Evolutionary conservation across 768 basidiomycete species (phyloP), one percentile per base, ranked within the genome.

Genomic region (Boletus edulis): DNA sequence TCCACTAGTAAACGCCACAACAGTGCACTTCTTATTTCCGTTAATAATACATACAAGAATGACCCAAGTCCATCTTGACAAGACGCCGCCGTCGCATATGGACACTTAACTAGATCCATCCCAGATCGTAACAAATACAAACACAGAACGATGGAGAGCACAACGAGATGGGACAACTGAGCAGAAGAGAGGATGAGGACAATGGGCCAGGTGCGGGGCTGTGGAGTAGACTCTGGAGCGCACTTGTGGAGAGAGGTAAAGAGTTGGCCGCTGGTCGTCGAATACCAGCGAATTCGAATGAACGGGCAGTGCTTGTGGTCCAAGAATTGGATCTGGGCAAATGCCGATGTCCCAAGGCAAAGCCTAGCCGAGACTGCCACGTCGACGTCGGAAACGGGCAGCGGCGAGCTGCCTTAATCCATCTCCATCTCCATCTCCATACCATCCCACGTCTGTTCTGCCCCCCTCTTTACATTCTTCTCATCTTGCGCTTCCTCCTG

Each of bases 351-450:
- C 27, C 38, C 27, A 22, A 18, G 27, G 27, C 27, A 29, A 27
- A 29, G 8, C 24, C 24, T 24, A 24, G 24, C 27, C 27, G 27
- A 9, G 27, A 29, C 27, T 29, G 27, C 27, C 27, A 27, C 14
- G 34, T 15, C 38, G 35, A 40, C 40, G 11, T 24, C 29, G 29
- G 14, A 46, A 15, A 15, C 3, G 24, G 17, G 20, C 12, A 17
- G 24, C n/a, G 8, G 18, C 27, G 13, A 34, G 11, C 42, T 1
- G 17, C 38, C 18, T 31, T 41, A 62, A 13, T 62, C 67, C 69
- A 70, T 72, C 22, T 71, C 68, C 68, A 69, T 69, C 2, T 72
- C 88, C 83, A 89, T 87, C 55, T 79, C 78, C 72, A 75, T 70
- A 47, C 79, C 73, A 49, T 76, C 72, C 75, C 72, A 78, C 62